Evolutionary conservation across 805 yeast genomes (phyloP), one percentile per base, ranked within the genome.

Genomic region (Pichia occidentalis): DNA sequence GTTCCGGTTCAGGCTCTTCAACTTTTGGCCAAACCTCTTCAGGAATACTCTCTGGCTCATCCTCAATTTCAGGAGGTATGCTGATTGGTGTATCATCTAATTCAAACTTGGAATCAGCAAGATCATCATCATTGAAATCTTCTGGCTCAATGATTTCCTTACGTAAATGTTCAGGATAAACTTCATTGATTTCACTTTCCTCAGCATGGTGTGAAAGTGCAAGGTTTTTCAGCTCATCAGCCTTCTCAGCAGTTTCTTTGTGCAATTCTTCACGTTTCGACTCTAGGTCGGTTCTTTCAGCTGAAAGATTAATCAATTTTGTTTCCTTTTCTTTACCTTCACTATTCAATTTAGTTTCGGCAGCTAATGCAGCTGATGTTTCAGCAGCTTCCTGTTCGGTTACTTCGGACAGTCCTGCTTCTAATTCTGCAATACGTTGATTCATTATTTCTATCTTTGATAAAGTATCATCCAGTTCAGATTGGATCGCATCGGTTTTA

Each of bases 101-200:
- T 28, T 45, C 51, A 40, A 50, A 58, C 24, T 51, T 53, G 30
- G 42, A 51, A 20, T 45, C 55, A 45, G 56, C 59, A 29, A 59
- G 39, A 18, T 50, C 52, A 28, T 50, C 53, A 43, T 53, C 60
- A 25, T 51, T 55, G 10, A 59, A 45, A 19, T 53, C 34, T 30
- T 51, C 55, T n/a, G 49, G 39, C 4, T 12, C 36, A 21, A 23
- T 28, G 16, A 59, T 42, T 11, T 59, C 61, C 44, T 57, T 53
- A 42, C 60, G 64, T 50, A 74, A 60, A 55, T 74, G 80, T 34
- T 69, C 75, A 10, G 80, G 80, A 44, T 71, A 64, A 39, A 64
- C 70, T 11, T 47, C 52, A 48, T 73, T 72, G 48, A 74, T 70
- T 38, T 61, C 63, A 49, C 63, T 68, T 47, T 68, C 74, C 35